A percentile compares a stretch with the other conserved stretches of the same genome.
Conservation (phyloP, 2,329 filamentous ascomycete genomes). For the Nannizzia gypsea region DNA sequence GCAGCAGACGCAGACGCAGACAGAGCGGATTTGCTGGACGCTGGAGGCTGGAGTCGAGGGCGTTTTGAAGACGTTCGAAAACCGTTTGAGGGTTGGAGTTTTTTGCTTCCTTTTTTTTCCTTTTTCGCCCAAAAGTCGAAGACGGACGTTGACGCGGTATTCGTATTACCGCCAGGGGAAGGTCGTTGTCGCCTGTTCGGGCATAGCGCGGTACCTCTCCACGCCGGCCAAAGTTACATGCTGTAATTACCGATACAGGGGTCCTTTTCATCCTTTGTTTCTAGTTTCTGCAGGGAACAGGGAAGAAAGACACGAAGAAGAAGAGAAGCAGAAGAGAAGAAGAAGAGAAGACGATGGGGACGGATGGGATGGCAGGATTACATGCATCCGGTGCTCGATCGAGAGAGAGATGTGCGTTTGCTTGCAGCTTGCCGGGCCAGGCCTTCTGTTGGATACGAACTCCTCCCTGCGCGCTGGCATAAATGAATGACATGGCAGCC, state of each 20-base stretch:
- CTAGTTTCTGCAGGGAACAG: background rate
- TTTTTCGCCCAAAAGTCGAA: background rate
- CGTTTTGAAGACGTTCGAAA: background rate
- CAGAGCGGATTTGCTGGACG: too few relatives aligned
- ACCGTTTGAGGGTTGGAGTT: background rate
- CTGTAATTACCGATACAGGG: background rate
- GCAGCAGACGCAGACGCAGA: too few relatives aligned
- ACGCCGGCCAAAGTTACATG: background rate
- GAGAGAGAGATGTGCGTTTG: background rate
- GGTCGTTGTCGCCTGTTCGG: background rate
- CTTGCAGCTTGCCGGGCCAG: background rate
- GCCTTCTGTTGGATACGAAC: background rate
- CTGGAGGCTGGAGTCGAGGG: background rate
- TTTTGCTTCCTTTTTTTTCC: background rate
- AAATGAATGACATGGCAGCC: background rate
- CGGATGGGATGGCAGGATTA: background rate
- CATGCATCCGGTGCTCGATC: background rate
- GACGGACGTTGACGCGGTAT: background rate
- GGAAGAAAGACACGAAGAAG: background rate
- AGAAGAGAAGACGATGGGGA: background rate
- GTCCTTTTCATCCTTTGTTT: background rate
- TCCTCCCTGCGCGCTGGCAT: background rate
- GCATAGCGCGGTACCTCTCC: background rate
- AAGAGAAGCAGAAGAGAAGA: background rate
- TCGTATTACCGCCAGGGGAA: background rate